These are phyloP conservation scores for Ilyonectria robusta DNA, from an alignment of 2,329 filamentous ascomycete species.

Conservation along the genomic window DNA sequence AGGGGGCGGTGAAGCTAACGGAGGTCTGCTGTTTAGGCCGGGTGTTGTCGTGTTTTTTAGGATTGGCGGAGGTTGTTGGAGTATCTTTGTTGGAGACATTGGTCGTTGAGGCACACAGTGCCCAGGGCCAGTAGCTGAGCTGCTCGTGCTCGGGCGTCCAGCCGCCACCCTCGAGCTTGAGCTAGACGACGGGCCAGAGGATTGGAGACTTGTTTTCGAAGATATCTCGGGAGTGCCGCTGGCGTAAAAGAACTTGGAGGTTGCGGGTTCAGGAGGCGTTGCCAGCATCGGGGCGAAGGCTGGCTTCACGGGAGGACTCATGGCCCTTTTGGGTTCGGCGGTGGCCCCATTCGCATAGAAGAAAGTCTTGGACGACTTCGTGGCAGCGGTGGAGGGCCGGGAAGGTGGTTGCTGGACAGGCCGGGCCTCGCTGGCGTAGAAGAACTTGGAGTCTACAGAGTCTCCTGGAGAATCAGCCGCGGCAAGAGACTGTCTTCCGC, in stretches of 20 bases:
- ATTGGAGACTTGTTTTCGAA: constrained; percentile 52
- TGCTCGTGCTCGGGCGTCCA: constrained; percentile 56
- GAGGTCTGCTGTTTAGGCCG: constrained; percentile 46
- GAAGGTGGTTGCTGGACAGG: constrained; percentile 54
- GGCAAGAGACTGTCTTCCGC: constrained; percentile 42
- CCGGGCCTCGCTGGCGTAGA: constrained; percentile 88
- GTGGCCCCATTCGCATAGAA: constrained; percentile 69
- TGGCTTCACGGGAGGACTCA: constrained; percentile 47
- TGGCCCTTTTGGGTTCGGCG: constrained; percentile 56
- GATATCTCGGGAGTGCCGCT: constrained; percentile 71
- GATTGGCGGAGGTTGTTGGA: constrained; percentile 40
- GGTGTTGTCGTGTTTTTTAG: constrained; percentile 38
- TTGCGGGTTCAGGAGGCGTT: constrained; percentile 55
- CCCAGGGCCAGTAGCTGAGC: constrained; percentile 39
- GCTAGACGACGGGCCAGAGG: constrained; percentile 60
- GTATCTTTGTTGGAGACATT: constrained; percentile 65
- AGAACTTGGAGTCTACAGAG: constrained; percentile 76
- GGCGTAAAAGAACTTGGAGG: constrained; percentile 82
- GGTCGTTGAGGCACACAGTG: constrained; percentile 57
- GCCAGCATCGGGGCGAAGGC: constrained; percentile 54
- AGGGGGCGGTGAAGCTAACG: constrained; percentile 55
- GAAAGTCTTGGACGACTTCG: constrained; percentile 64
- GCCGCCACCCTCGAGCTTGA: constrained; percentile 60
- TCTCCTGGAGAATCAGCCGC: constrained; percentile 48
- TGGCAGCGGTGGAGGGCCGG: constrained; percentile 57